These are phyloP conservation scores for Stygiomarasmius scandens DNA, from an alignment of 1,284 basidiomycete species.

Conservation along the genomic window DNA sequence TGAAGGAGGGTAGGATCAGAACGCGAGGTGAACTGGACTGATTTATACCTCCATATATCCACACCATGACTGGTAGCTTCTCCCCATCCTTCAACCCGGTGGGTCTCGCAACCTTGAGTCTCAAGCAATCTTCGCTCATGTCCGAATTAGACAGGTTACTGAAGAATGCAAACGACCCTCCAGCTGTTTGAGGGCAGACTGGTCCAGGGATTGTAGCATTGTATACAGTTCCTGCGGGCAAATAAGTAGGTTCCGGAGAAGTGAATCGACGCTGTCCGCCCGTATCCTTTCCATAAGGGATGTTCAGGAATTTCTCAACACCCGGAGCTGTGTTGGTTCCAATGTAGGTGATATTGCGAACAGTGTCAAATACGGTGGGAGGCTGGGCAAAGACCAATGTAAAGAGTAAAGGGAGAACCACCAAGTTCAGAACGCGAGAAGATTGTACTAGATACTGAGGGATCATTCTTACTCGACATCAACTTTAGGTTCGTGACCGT, in stretches of 20 bases:
- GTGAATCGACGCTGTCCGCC: neutral
- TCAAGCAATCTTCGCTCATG: conserved; percentile 11
- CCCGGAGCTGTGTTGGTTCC: neutral
- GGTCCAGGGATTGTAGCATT: neutral
- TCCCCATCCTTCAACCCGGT: neutral
- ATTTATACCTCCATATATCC: conserved; percentile 7
- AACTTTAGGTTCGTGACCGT: no score
- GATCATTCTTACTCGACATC: no score
- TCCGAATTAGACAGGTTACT: neutral
- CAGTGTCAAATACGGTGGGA: neutral
- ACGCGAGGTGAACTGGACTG: neutral
- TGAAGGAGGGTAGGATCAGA: neutral
- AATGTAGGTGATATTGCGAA: neutral
- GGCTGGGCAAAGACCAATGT: no score
- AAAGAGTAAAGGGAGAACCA: no score
- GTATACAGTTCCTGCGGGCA: neutral
- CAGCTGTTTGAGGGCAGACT: neutral
- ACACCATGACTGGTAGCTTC: conserved; percentile 9
- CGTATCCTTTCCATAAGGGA: conserved; percentile 1
- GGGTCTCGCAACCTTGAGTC: conserved; percentile 7
- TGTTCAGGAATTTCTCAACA: conserved; percentile 5
- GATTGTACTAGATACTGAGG: no score
- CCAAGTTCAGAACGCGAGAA: no score
- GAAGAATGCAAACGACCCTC: neutral
- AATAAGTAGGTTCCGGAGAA: neutral